Base-by-base conservation (phyloP, 805 yeast genomes). In the Candida maltosa region DNA sequence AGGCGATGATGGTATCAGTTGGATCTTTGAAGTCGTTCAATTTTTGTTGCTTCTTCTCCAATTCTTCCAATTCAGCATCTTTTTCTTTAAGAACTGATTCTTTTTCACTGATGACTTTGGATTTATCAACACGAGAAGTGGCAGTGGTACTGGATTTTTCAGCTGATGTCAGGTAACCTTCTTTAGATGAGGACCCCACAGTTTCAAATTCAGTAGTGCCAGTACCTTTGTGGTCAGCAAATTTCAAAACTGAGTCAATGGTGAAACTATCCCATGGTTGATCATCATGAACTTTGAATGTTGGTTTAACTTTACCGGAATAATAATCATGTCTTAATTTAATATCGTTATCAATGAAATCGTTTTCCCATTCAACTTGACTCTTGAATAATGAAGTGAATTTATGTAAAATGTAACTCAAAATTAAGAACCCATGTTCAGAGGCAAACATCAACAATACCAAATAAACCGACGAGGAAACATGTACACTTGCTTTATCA, bases 371-470 rank as follows among this genome's bases (percentile, higher is more conserved):
- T 42, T 69, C 75, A 21, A 46, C 52, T 4, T 56, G 47, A 6
- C 65, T 46, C 34, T 56, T 56, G 44, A 62, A 52, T 23, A 62
- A 56, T 6, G 46, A 46, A 31, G 58, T 59, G 8, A 69, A 27
- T 37, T 61, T 56, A 26, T 54, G 43, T 17, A 70, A 55, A 2
- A 69, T 45, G 35, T 55, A 54, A 46, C 57, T 63, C 26, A 65
- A 37, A 10, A 59, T 46, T 35, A 80, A 63, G 46, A 73, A 76
- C 8, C 62, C 38, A 52, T 81, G 84, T 56, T 81, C 87, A 27
- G 76, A 55, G 10, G 66, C 31, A 24, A 81, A 60, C 22, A 79
- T 71, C 8, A 68, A 55, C 10, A 62, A 38, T 9, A 76, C 57
- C 33, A 77, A 56, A 10, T 47, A 37, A 15, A 49, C 40, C 2